phyloP scores from a whole-genome alignment of 106 monocot genomes.

The Allium fistulosum region DNA sequence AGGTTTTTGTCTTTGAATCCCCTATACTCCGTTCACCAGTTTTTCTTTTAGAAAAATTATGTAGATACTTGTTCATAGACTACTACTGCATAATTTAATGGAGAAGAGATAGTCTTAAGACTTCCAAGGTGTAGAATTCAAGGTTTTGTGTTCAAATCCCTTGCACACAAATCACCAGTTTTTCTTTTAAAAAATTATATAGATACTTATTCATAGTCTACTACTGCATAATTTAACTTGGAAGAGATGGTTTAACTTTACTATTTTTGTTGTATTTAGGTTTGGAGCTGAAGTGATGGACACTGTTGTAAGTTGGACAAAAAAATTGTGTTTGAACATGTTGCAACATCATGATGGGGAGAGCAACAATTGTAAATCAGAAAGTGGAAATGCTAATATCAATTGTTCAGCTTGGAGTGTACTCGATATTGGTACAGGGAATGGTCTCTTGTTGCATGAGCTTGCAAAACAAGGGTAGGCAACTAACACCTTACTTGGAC shows the following conservation, averaged over 20 bases:
- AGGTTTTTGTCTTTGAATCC: too few species aligned
- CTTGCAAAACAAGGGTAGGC: slow-evolving; percentile 87
- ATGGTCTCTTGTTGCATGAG: slow-evolving; percentile 87
- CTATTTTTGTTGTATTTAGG: slow-evolving; percentile 28
- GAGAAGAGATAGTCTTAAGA: too few species aligned
- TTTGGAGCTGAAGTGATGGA: slow-evolving; percentile 96
- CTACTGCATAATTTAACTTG: background rate
- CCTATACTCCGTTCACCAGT: too few species aligned
- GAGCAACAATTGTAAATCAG: slow-evolving; percentile 23
- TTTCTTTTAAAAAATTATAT: too few species aligned
- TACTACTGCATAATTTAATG: too few species aligned
- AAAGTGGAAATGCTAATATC: slow-evolving; percentile 17
- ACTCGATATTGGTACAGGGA: slow-evolving; percentile 95
- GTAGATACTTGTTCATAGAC: too few species aligned
- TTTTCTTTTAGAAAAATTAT: too few species aligned
- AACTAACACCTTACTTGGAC: background rate
- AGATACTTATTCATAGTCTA: too few species aligned
- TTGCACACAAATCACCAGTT: too few species aligned
- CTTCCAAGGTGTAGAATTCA: too few species aligned
- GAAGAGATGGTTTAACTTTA: background rate
- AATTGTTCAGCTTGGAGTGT: slow-evolving; percentile 62
- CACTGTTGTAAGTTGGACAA: slow-evolving; percentile 76
- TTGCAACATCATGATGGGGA: slow-evolving; percentile 10
- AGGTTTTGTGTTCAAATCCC: too few species aligned
- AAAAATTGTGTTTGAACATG: slow-evolving; percentile 49